A percentile compares a stretch with the other conserved stretches of the same genome.
These are phyloP conservation scores for Urochloa ruziziensis DNA, from an alignment of 176 grass and related monocot genomes.

Conservation along the genomic window DNA sequence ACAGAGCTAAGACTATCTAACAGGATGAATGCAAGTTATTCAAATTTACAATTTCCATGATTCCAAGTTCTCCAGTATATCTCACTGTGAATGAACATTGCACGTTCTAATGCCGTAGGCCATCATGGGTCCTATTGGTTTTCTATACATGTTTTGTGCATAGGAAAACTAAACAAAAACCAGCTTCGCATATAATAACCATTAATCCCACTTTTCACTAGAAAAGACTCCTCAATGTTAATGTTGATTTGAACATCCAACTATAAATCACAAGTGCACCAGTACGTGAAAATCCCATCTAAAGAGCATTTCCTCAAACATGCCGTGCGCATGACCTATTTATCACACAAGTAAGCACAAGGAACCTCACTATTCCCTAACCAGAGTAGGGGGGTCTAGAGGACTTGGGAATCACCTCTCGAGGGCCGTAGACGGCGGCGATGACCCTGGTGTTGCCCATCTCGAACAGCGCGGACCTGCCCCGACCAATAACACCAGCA, in stretches of 20 bases:
- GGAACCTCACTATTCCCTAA: not conserved
- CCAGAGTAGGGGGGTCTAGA: not conserved
- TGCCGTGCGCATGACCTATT: not conserved
- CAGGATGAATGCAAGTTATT: not conserved
- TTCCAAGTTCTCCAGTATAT: not conserved
- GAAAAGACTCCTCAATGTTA: not conserved
- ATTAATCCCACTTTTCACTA: not conserved
- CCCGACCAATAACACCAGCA: not conserved
- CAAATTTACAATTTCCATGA: not conserved
- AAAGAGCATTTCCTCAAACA: slow-evolving; percentile 28
- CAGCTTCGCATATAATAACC: not conserved
- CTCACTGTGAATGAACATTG: not conserved
- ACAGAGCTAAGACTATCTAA: too few relatives aligned
- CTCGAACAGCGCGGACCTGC: slow-evolving; percentile 86
- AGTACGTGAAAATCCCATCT: not conserved
- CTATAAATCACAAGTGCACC: not conserved
- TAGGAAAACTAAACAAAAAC: not conserved
- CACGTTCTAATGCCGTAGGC: not conserved
- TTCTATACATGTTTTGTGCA: not conserved
- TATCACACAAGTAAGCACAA: not conserved
- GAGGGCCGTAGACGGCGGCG: slow-evolving; percentile 79
- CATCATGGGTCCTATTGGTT: not conserved
- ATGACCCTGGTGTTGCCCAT: slow-evolving; percentile 97
- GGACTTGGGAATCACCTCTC: slow-evolving; percentile 45
- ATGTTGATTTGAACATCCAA: not conserved